These are phyloP conservation scores for Scedosporium dehoogii DNA, from an alignment of 2,329 filamentous ascomycete genomes.

Conservation along the genomic window DNA sequence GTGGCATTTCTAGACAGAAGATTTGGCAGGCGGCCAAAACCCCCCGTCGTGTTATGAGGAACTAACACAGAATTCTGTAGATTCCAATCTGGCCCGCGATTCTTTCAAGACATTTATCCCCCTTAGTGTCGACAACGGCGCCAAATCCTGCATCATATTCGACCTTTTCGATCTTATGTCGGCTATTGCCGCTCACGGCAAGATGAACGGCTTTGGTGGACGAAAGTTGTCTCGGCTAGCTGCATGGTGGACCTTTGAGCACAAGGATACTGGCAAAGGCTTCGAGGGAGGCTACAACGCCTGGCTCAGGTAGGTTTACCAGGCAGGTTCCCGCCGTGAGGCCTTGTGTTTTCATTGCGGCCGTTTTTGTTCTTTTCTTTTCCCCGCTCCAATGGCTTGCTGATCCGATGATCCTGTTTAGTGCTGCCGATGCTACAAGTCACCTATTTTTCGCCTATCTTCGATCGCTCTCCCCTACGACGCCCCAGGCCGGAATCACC, in stretches of 20 bases:
- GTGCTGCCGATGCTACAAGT: slow-evolving; percentile 88
- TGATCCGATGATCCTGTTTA: slow-evolving; percentile 27
- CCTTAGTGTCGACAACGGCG: slow-evolving; percentile 78
- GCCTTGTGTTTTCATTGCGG: slow-evolving; percentile 3
- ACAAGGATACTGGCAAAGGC: slow-evolving; percentile 74
- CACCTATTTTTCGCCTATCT: slow-evolving; percentile 98
- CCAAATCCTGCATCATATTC: slow-evolving; percentile 80
- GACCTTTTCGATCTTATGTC: slow-evolving; percentile 93
- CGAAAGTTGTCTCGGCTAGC: slow-evolving; percentile 91
- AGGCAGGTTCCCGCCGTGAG: background rate
- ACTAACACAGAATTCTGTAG: slow-evolving; percentile 31
- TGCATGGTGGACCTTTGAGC: slow-evolving; percentile 98
- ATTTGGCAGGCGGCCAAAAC: background rate
- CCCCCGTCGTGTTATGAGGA: no score
- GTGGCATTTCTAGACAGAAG: slow-evolving; percentile 8
- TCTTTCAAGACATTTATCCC: slow-evolving; percentile 96
- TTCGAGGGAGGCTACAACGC: slow-evolving; percentile 91
- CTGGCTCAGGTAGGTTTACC: slow-evolving; percentile 60
- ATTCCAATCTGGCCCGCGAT: slow-evolving; percentile 83
- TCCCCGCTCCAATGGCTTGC: slow-evolving; percentile 10
- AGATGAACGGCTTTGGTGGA: slow-evolving; percentile 85
- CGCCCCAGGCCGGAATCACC: slow-evolving; percentile 68
- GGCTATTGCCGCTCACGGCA: slow-evolving; percentile 84
- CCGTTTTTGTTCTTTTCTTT: background rate
- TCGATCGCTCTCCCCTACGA: slow-evolving; percentile 76